A percentile compares a stretch with the other conserved stretches of the same genome.
phyloP scores from a whole-genome alignment of 139 green algal genomes.

The Volvox africanus region DNA sequence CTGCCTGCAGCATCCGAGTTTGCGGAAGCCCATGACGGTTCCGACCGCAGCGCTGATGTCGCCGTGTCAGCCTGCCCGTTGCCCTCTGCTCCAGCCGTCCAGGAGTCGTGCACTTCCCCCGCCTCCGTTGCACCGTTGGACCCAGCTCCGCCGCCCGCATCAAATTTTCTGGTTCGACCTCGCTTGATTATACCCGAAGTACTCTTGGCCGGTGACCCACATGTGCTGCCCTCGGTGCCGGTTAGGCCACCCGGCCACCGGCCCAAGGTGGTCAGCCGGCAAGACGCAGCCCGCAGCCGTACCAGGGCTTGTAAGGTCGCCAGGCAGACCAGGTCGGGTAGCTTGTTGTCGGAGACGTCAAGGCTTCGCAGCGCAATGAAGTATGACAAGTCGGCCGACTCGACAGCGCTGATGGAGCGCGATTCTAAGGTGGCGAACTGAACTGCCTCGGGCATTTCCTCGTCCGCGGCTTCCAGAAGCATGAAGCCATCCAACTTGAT shows the following conservation, averaged over 20 bases:
- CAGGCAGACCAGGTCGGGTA: constrained; percentile 53
- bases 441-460: constrained; percentile 62
- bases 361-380: constrained; percentile 51
- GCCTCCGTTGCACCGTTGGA: not conserved
- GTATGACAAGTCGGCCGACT: constrained; percentile 56
- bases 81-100: not conserved
- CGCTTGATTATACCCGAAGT: not conserved
- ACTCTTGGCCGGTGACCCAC: not conserved
- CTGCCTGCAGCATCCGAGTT: not conserved
- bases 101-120: not conserved
- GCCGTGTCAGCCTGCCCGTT: no score
- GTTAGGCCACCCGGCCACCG: not conserved
- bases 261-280: constrained; percentile 5
- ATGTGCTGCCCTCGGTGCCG: not conserved
- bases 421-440: constrained; percentile 8
- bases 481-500: constrained; percentile 57
- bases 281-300: constrained; percentile 36
- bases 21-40: no score
- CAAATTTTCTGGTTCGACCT: not conserved
- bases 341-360: constrained; percentile 62
- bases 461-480: constrained; percentile 59
- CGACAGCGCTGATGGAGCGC: constrained; percentile 5
- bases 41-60: no score
- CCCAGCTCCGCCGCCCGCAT: not conserved
- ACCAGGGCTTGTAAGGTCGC: constrained; percentile 19